Evolutionary conservation across 2,329 filamentous ascomycete genomes (phyloP).

Genomic region (Fusarium redolens): DNA sequence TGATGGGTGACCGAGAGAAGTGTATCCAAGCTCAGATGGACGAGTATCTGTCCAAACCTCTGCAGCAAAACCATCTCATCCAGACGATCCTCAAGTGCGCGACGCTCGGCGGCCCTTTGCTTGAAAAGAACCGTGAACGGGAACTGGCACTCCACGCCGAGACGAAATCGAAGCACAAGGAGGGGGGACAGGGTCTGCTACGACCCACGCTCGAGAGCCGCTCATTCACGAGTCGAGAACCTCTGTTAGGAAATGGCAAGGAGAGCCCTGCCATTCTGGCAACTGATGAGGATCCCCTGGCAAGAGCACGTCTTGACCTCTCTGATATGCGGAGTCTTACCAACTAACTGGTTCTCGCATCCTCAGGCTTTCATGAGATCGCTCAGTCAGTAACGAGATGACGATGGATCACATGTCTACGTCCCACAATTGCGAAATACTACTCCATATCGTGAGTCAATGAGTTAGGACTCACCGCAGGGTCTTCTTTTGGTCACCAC

Average conservation of each 20-base stretch:
- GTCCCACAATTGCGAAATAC: background rate
- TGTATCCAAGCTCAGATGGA: conserved; percentile 99
- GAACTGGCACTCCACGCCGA: conserved; percentile 65
- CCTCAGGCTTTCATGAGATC: conserved; percentile 47
- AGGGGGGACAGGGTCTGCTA: conserved; percentile 51
- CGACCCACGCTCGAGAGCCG: conserved; percentile 64
- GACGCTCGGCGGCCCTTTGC: conserved; percentile 84
- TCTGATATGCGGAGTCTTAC: conserved; percentile 54
- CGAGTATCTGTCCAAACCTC: conserved; percentile 95
- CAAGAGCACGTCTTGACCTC: conserved; percentile 61
- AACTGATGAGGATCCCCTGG: conserved; percentile 60
- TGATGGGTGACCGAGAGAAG: conserved; percentile 98
- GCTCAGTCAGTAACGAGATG: conserved; percentile 40
- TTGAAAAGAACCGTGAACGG: conserved; percentile 78
- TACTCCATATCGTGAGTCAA: background rate
- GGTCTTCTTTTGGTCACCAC: background rate
- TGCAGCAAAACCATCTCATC: conserved; percentile 97
- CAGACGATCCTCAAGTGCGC: conserved; percentile 98
- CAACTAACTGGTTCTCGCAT: conserved; percentile 45
- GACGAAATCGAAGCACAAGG: conserved; percentile 57
- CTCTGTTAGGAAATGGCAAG: conserved; percentile 62
- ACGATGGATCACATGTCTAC: background rate
- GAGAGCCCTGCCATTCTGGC: conserved; percentile 71
- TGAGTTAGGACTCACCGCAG: background rate
- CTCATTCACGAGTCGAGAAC: conserved; percentile 76